phyloP scores from a whole-genome alignment of 176 grass and related monocot species.

The Rhynchospora tenuis region DNA sequence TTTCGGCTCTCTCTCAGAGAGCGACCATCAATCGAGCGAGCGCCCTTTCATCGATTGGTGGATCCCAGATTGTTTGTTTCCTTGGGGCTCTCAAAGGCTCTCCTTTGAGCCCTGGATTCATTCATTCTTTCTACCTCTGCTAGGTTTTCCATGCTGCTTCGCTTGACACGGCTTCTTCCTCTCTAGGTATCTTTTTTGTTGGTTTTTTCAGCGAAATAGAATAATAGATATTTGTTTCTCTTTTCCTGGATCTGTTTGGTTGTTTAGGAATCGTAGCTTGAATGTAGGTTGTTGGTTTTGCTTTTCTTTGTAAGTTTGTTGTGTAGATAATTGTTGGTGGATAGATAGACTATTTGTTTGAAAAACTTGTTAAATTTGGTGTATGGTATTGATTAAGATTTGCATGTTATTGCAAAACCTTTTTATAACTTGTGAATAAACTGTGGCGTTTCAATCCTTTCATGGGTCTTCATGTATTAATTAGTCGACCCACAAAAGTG shows the following conservation, averaged over 20 bases:
- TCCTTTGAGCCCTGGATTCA: conserved; percentile 25
- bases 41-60: conserved; percentile 28
- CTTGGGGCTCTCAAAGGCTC: conserved; percentile 1
- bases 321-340: background rate
- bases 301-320: background rate
- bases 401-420: background rate
- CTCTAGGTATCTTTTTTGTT: conserved; percentile 28
- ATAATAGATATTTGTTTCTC: background rate
- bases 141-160: conserved; percentile 21
- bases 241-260: background rate
- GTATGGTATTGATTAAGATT: background rate
- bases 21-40: background rate
- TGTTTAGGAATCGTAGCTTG: background rate
- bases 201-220: background rate
- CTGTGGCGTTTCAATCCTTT: background rate
- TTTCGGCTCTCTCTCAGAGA: background rate
- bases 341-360: background rate
- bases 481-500: background rate
- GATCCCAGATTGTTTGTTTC: conserved; percentile 28
- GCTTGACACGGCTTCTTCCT: background rate
- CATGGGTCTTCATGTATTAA: background rate
- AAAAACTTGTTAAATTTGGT: background rate
- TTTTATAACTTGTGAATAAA: background rate
- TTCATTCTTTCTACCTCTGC: conserved; percentile 10
- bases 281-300: conserved; percentile 12